Percentiles rank a stretch among this genome's conserved stretches.
Conservation (phyloP, 1,284 basidiomycete species). For the Trichosporon coremiiforme region DNA sequence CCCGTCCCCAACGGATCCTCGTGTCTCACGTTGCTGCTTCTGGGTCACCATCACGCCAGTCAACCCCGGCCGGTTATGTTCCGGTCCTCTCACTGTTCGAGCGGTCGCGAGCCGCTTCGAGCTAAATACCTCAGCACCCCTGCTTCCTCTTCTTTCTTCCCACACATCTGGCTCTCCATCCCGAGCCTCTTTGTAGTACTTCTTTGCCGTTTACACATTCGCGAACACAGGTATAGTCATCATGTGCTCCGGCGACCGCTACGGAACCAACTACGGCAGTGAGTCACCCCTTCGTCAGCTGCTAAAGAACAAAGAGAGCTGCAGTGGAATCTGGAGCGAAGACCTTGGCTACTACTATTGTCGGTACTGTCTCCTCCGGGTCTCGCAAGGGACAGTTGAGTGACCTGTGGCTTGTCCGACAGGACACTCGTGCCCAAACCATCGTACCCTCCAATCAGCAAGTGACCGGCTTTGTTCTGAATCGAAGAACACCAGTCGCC, state of each 20-base stretch:
- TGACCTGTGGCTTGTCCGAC: background rate
- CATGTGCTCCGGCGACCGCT: background rate
- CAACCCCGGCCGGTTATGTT: background rate
- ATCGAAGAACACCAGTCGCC: too few relatives aligned
- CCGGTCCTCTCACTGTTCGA: background rate
- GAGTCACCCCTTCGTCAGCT: too few relatives aligned
- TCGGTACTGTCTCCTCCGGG: background rate
- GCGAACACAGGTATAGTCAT: too few relatives aligned
- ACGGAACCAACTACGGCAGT: conserved; percentile 2
- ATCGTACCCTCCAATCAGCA: too few relatives aligned
- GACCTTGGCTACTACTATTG: background rate
- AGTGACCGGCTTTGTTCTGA: too few relatives aligned
- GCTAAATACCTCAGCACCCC: background rate
- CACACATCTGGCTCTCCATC: too few relatives aligned
- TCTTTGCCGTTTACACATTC: too few relatives aligned
- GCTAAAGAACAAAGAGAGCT: background rate
- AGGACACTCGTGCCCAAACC: too few relatives aligned
- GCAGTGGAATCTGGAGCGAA: background rate
- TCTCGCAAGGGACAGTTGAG: background rate
- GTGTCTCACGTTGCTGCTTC: conserved; percentile 1
- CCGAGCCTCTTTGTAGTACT: too few relatives aligned
- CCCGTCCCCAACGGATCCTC: background rate
- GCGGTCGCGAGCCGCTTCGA: background rate
- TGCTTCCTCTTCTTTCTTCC: background rate
- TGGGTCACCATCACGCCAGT: background rate